Percentiles rank a stretch among this genome's conserved stretches.
Evolutionary conservation across 345 rosid genomes (phyloP).

Genomic region (Tarenaya hassleriana): DNA sequence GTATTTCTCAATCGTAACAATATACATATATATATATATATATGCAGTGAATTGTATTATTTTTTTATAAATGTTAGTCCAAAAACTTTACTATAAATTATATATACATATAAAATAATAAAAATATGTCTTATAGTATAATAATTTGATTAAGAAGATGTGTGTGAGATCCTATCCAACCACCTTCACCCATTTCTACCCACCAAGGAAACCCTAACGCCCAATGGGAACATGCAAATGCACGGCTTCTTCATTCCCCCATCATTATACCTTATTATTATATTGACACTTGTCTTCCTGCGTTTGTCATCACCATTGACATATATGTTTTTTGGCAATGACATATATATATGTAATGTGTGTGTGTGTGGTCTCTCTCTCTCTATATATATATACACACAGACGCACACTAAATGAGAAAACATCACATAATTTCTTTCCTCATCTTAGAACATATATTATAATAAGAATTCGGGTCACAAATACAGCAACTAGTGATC

Average conservation of each 20-base stretch:
- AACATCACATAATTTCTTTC: too few species aligned
- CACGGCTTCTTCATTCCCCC: constrained; percentile 19
- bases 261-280: constrained; percentile 1
- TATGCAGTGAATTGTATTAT: too few species aligned
- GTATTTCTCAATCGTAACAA: too few species aligned
- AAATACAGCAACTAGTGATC: too few species aligned
- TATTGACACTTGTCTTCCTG: constrained; percentile 18
- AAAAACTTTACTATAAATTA: too few species aligned
- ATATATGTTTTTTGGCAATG: constrained; percentile 1
- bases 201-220: constrained; percentile 43
- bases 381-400: too few species aligned
- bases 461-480: too few species aligned
- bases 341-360: background rate
- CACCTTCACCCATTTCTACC: constrained; percentile 97
- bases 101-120: constrained; percentile 19
- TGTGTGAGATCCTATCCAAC: constrained; percentile 52
- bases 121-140: constrained; percentile 1
- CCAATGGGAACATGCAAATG: constrained; percentile 31
- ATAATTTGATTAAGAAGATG: constrained; percentile 15
- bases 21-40: too few species aligned
- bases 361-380: background rate
- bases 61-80: too few species aligned
- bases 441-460: too few species aligned
- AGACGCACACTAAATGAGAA: too few species aligned
- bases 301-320: constrained; percentile 5